Percentiles rank a stretch among this genome's conserved stretches.
Conservation (phyloP, 202 grass and related monocot genomes). For the Eragrostis tef region DNA sequence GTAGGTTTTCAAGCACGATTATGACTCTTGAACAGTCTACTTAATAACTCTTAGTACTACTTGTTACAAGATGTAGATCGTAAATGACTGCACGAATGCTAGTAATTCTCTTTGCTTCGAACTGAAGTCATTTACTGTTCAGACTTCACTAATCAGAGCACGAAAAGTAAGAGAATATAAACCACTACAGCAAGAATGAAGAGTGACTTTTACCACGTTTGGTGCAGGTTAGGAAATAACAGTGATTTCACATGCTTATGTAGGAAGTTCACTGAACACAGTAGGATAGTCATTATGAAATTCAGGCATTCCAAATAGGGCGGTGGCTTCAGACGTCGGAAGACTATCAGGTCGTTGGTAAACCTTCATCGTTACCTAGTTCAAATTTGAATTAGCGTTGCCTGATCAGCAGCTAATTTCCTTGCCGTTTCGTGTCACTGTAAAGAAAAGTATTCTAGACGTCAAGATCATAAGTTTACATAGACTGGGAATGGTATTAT, state of each 20-base stretch:
- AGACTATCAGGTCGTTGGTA: not conserved
- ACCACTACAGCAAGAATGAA: not conserved
- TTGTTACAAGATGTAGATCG: not conserved
- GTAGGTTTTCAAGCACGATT: slow-evolving; percentile 3
- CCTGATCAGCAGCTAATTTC: slow-evolving; percentile 33
- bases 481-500: not conserved
- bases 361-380: slow-evolving; percentile 11
- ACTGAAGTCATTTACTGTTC: not conserved
- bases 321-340: not conserved
- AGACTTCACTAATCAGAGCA: not conserved
- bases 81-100: not conserved
- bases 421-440: not conserved
- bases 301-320: not conserved
- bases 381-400: slow-evolving; percentile 11
- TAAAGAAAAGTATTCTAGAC: slow-evolving; percentile 41
- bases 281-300: not conserved
- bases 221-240: not conserved
- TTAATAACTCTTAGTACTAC: not conserved
- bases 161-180: not conserved
- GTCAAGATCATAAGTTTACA: not conserved
- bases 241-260: not conserved
- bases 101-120: slow-evolving; percentile 2
- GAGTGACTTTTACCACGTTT: not conserved
- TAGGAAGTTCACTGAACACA: not conserved
- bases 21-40: not conserved